Evolutionary conservation across 2,329 filamentous ascomycete genomes (phyloP).

Genomic region (Colletotrichum sp.): DNA sequence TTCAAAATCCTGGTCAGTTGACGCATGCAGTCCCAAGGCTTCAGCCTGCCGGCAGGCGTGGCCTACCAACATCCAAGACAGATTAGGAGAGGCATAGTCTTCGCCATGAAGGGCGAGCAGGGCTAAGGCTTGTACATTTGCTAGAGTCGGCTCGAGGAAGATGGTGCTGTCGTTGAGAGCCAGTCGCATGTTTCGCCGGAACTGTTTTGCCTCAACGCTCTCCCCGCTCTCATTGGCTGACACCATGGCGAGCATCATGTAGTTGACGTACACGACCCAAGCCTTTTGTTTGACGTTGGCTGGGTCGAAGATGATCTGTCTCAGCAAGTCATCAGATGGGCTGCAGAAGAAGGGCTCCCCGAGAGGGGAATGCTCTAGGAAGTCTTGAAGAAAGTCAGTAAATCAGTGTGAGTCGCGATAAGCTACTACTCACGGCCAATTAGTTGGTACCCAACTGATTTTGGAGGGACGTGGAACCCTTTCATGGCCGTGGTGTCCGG

Average conservation of each 20-base stretch:
- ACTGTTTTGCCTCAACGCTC: background rate
- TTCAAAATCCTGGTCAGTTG: background rate
- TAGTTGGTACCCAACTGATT: background rate
- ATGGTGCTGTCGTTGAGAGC: background rate
- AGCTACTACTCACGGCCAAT: background rate
- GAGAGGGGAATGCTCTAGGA: background rate
- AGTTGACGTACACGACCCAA: background rate
- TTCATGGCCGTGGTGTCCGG: background rate
- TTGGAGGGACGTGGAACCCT: background rate
- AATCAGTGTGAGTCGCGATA: too few relatives aligned
- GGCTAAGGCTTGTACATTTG: background rate
- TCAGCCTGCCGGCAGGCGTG: constrained; percentile 3
- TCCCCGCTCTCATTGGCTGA: background rate
- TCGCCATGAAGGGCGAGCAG: background rate
- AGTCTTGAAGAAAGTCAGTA: background rate
- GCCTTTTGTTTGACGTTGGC: background rate
- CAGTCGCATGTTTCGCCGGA: background rate
- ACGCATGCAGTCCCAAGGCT: background rate
- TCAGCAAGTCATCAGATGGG: background rate
- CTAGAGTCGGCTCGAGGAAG: background rate
- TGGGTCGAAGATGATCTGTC: background rate
- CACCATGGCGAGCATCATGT: background rate
- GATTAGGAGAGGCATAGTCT: background rate
- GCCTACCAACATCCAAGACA: constrained; percentile 1
- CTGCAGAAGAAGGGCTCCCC: background rate